Percentiles rank a stretch among this genome's conserved stretches.
Conservation (phyloP, 352 stramenopile species). For the Sclerospora graminicola region DNA sequence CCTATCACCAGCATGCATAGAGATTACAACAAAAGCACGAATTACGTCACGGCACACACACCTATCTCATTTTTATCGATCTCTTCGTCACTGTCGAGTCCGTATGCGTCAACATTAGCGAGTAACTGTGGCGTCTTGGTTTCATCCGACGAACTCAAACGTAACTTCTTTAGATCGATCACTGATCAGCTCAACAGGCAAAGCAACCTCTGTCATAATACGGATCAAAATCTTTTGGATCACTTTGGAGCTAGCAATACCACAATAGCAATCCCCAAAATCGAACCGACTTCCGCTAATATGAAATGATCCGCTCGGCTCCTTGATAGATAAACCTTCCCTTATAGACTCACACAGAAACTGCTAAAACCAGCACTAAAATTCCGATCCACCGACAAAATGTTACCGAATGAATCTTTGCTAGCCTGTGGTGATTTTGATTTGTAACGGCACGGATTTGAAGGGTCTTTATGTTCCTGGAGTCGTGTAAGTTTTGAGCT, state of each 20-base stretch:
- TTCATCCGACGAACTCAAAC: conserved; percentile 67
- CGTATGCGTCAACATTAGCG: conserved; percentile 46
- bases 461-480: conserved; percentile 78
- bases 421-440: conserved; percentile 80
- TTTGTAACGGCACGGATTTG: conserved; percentile 81
- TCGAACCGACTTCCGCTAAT: conserved; percentile 84
- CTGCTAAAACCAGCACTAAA: not conserved
- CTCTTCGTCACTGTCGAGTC: conserved; percentile 78
- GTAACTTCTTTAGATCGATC: conserved; percentile 83
- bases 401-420: not conserved
- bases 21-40: not conserved
- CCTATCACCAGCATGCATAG: conserved; percentile 19
- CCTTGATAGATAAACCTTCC: conserved; percentile 81
- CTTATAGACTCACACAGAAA: conserved; percentile 18
- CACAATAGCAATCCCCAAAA: conserved; percentile 84
- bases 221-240: conserved; percentile 74
- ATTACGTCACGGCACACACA: not conserved
- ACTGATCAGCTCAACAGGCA: conserved; percentile 79
- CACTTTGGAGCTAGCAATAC: conserved; percentile 72
- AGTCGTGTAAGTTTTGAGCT: conserved; percentile 78
- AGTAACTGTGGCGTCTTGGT: conserved; percentile 43
- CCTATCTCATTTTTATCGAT: conserved; percentile 79
- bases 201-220: conserved; percentile 73
- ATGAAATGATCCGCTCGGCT: conserved; percentile 67
- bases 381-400: too few species aligned